Conservation (phyloP, 164 flowering plant species). For the Sedum album region DNA sequence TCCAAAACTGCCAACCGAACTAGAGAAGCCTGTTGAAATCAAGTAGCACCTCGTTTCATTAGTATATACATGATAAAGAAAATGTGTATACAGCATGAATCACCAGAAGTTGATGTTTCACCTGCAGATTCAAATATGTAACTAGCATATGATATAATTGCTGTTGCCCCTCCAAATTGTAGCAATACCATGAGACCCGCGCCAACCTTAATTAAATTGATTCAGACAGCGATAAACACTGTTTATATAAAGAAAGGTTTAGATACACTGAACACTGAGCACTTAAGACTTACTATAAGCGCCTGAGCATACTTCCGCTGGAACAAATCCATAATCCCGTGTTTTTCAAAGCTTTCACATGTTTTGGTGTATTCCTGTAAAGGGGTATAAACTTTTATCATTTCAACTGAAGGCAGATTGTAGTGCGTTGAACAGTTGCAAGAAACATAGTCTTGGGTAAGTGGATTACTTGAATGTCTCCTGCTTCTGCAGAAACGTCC, state of each 20-base stretch:
- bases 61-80: not conserved
- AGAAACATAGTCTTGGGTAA: not conserved
- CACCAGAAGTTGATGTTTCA: not conserved
- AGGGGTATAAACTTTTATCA: not conserved
- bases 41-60: not conserved
- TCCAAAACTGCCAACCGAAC: conserved; percentile 1
- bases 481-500: conserved; percentile 1
- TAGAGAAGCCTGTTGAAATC: not conserved
- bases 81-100: not conserved
- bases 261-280: not conserved
- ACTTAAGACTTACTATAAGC: conserved; percentile 2
- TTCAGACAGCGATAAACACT: too few species aligned
- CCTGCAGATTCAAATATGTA: conserved; percentile 12
- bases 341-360: conserved; percentile 4
- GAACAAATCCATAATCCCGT: conserved; percentile 2
- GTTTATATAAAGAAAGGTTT: not conserved
- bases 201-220: conserved; percentile 9
- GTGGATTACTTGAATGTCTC: not conserved
- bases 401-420: not conserved
- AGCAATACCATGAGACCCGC: conserved; percentile 14
- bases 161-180: conserved; percentile 13
- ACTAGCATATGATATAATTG: conserved; percentile 11
- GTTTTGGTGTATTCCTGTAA: conserved; percentile 13
- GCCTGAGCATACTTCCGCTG: conserved; percentile 11
- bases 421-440: not conserved